Conservation (phyloP, 306 rosid genomes). For the Datisca glomerata region DNA sequence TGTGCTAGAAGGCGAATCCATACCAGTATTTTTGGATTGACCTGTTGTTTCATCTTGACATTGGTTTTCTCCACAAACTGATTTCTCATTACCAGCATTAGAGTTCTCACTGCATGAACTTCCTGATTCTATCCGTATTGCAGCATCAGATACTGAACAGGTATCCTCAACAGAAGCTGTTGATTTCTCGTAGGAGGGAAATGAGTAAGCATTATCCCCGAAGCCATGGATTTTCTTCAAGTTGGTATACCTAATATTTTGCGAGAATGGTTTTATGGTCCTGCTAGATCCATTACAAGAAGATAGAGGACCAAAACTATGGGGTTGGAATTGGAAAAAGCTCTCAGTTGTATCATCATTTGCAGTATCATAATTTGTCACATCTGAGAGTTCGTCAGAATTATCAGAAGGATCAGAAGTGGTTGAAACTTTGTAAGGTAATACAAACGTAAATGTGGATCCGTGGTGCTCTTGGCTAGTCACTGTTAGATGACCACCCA, state of each 20-base stretch:
- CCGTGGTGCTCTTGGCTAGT: constrained; percentile 71
- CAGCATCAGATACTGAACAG: constrained; percentile 24
- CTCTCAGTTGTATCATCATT: constrained; percentile 49
- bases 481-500: constrained; percentile 87
- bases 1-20: constrained; percentile 16
- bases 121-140: constrained; percentile 25
- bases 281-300: constrained; percentile 58
- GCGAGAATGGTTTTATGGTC: constrained; percentile 36
- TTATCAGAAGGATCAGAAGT: constrained; percentile 48
- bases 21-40: constrained; percentile 21
- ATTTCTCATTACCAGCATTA: constrained; percentile 16
- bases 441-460: constrained; percentile 78
- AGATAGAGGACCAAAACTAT: constrained; percentile 70
- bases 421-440: constrained; percentile 75
- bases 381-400: constrained; percentile 54
- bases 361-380: constrained; percentile 34
- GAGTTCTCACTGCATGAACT: constrained; percentile 19
- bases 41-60: constrained; percentile 18
- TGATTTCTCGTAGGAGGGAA: constrained; percentile 20
- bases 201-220: constrained; percentile 20
- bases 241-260: constrained; percentile 25
- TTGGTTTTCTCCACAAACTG: constrained; percentile 12
- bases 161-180: constrained; percentile 35
- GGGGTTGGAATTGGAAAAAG: constrained; percentile 85
- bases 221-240: constrained; percentile 45